These are phyloP conservation scores for Begonia fuchsioides DNA, from an alignment of 306 rosid species.

Conservation along the genomic window DNA sequence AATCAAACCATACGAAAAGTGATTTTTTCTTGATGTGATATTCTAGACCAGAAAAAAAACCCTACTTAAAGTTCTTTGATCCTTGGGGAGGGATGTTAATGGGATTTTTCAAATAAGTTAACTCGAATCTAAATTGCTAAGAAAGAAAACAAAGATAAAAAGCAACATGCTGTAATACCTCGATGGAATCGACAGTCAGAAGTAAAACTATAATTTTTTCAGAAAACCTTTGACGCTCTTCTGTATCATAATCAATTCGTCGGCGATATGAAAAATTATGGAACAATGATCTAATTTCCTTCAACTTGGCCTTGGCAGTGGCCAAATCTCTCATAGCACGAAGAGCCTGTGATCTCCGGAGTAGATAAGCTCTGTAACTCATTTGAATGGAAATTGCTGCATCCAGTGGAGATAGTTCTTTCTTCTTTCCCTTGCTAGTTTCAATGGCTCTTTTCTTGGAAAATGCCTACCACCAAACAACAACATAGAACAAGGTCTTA, in stretches of 20 bases:
- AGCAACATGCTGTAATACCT: slow-evolving; percentile 23
- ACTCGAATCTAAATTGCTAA: not conserved
- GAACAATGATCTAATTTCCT: slow-evolving; percentile 64
- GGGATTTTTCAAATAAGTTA: not conserved
- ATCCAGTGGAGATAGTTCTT: slow-evolving; percentile 75
- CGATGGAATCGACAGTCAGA: slow-evolving; percentile 80
- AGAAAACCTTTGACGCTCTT: slow-evolving; percentile 61
- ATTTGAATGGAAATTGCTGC: slow-evolving; percentile 71
- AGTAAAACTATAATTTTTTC: slow-evolving; percentile 82
- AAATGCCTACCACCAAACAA: slow-evolving; percentile 46
- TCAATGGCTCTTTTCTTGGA: slow-evolving; percentile 47
- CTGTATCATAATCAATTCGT: slow-evolving; percentile 45
- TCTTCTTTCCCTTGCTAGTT: slow-evolving; percentile 54
- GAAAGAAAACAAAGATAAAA: too few relatives aligned
- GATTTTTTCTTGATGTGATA: too few relatives aligned
- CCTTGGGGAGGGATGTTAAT: not conserved
- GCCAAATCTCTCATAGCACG: slow-evolving; percentile 76
- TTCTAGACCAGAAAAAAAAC: too few relatives aligned
- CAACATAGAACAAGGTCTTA: too few relatives aligned
- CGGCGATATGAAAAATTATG: slow-evolving; percentile 56
- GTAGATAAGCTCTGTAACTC: slow-evolving; percentile 55
- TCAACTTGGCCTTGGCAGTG: slow-evolving; percentile 64
- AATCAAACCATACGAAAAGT: too few relatives aligned
- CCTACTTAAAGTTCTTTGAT: too few relatives aligned
- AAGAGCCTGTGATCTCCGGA: slow-evolving; percentile 66